Evolutionary conservation across 2,329 filamentous ascomycete genomes (phyloP).

Genomic region (Diaporthe ilicicola): DNA sequence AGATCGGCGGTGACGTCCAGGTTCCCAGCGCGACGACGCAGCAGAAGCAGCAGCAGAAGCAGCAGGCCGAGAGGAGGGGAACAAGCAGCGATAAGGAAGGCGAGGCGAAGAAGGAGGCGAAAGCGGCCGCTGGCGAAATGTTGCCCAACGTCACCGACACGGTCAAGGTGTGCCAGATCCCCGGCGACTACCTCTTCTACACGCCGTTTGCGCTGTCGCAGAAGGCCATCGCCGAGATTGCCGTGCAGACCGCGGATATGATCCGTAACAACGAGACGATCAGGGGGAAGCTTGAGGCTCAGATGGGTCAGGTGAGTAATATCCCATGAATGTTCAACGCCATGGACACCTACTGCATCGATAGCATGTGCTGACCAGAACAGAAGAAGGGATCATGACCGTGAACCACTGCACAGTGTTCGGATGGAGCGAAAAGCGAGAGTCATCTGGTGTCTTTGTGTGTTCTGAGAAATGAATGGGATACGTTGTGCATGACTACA

Average conservation of each 20-base stretch:
- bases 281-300: conserved; percentile 13
- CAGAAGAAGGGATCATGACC: not conserved
- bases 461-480: not conserved
- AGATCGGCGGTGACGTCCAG: conserved; percentile 31
- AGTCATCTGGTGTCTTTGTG: not conserved
- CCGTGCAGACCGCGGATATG: conserved; percentile 28
- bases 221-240: conserved; percentile 42
- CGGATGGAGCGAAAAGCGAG: too few relatives aligned
- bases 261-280: conserved; percentile 32
- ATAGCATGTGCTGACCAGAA: not conserved
- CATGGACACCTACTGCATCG: not conserved
- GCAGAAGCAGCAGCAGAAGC: not conserved
- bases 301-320: not conserved
- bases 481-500: not conserved
- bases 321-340: too few relatives aligned
- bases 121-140: conserved; percentile 18
- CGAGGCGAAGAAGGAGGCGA: not conserved
- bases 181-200: conserved; percentile 60
- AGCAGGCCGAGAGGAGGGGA: not conserved
- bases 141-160: conserved; percentile 33
- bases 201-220: conserved; percentile 56
- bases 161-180: conserved; percentile 49
- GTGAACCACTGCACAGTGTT: not conserved
- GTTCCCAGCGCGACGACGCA: conserved; percentile 33
- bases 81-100: not conserved